Evolutionary conservation across 257 asterid species (phyloP).

Genomic region (Nicotiana knightiana): DNA sequence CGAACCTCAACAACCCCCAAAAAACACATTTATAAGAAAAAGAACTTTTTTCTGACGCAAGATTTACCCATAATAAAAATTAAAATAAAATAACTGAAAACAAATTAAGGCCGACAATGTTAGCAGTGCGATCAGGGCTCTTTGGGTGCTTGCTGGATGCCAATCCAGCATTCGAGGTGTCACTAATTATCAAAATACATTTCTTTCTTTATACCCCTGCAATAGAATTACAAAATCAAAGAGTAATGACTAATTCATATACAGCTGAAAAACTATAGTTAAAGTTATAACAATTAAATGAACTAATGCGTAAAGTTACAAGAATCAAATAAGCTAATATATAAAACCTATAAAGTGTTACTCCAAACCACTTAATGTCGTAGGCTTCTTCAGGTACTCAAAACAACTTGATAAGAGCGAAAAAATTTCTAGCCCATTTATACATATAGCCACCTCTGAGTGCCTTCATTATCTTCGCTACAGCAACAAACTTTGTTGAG

Average conservation of each 20-base stretch:
- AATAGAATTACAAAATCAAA: too few relatives aligned
- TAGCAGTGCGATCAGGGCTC: too few relatives aligned
- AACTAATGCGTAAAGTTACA: neutral
- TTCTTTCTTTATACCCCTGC: too few relatives aligned
- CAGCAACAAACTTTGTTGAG: neutral
- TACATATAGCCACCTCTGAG: neutral
- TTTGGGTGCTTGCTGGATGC: too few relatives aligned
- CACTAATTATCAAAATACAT: too few relatives aligned
- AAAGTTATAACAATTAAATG: neutral
- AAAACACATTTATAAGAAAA: too few relatives aligned
- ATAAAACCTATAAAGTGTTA: neutral
- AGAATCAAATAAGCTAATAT: neutral
- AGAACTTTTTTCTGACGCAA: too few relatives aligned
- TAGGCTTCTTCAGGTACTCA: neutral
- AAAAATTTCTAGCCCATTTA: neutral
- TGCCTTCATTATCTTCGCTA: neutral
- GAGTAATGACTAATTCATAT: neutral
- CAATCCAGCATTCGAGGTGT: too few relatives aligned
- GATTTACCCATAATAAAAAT: too few relatives aligned
- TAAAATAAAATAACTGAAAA: too few relatives aligned
- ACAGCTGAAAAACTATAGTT: neutral
- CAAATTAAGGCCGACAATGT: too few relatives aligned
- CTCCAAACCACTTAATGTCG: neutral
- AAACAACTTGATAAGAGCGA: neutral
- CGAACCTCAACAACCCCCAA: too few relatives aligned